phyloP scores from a whole-genome alignment of 129 eudicot genomes.

The Saposhnikovia divaricata region DNA sequence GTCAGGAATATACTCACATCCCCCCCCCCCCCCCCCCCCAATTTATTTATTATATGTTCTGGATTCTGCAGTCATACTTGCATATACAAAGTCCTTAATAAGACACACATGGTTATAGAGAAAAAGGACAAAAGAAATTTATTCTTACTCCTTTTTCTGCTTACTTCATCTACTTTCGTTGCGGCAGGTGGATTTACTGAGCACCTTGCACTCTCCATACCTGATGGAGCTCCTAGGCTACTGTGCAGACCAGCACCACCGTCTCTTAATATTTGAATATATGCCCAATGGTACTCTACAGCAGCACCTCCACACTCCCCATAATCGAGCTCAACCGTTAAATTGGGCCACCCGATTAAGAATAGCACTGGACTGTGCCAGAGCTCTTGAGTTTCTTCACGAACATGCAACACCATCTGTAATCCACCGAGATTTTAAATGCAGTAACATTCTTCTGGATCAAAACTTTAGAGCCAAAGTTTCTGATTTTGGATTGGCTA shows the following conservation, averaged over 20 bases:
- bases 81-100: constrained; percentile 1
- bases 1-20: neutral
- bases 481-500: constrained; percentile 86
- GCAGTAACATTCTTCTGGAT: constrained; percentile 64
- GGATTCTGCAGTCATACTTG: neutral
- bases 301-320: constrained; percentile 46
- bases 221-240: constrained; percentile 79
- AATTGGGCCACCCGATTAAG: constrained; percentile 73
- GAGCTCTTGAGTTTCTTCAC: constrained; percentile 85
- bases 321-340: constrained; percentile 26
- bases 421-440: constrained; percentile 84
- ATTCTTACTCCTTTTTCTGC: neutral
- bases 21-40: neutral
- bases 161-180: neutral
- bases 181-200: constrained; percentile 78
- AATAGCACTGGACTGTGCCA: constrained; percentile 88
- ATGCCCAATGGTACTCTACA: constrained; percentile 75
- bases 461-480: constrained; percentile 67
- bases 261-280: constrained; percentile 65
- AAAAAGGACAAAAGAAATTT: neutral
- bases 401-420: constrained; percentile 76
- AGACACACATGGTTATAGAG: constrained; percentile 9
- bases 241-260: constrained; percentile 86
- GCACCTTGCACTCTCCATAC: constrained; percentile 63
- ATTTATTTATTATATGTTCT: neutral